Conservation (phyloP, 2,329 filamentous ascomycete genomes). For the Shiraia sp. region DNA sequence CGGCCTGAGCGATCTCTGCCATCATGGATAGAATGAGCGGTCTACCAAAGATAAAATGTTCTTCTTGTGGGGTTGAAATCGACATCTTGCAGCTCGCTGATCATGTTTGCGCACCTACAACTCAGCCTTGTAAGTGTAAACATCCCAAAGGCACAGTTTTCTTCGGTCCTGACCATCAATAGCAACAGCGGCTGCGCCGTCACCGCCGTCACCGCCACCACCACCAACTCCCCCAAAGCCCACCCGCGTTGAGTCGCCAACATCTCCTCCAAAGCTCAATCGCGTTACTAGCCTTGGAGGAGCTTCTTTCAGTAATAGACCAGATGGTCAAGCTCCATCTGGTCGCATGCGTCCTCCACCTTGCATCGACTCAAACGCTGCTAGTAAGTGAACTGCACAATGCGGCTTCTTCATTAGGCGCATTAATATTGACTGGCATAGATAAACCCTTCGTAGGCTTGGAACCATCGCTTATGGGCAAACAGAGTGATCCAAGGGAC, state of each 20-base stretch:
- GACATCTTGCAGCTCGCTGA: conserved; percentile 86
- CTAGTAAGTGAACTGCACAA: conserved; percentile 54
- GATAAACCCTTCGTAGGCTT: conserved; percentile 41
- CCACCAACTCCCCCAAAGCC: conserved; percentile 8
- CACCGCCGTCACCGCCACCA: conserved; percentile 5
- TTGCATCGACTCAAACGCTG: conserved; percentile 60
- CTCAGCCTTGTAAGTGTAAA: conserved; percentile 49
- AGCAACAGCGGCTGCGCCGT: conserved; percentile 10
- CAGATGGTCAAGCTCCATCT: conserved; percentile 40
- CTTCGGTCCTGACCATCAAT: conserved; percentile 17
- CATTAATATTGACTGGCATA: conserved; percentile 22
- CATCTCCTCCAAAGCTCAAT: conserved; percentile 32
- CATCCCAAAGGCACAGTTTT: not conserved
- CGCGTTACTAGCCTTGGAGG: conserved; percentile 38
- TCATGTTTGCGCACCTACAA: conserved; percentile 66
- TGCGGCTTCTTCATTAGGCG: not conserved
- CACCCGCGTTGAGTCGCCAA: not conserved
- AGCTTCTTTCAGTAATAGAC: conserved; percentile 32
- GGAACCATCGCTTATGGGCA: conserved; percentile 34
- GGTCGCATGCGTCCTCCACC: conserved; percentile 55
- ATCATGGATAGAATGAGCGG: conserved; percentile 37
- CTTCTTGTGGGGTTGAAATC: conserved; percentile 60
- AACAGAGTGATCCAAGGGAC: conserved; percentile 29
- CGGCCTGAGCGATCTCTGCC: conserved; percentile 16
- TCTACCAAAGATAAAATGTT: conserved; percentile 46